phyloP scores from a whole-genome alignment of 495 filamentous ascomycete species.

The Xylaria scruposa region DNA sequence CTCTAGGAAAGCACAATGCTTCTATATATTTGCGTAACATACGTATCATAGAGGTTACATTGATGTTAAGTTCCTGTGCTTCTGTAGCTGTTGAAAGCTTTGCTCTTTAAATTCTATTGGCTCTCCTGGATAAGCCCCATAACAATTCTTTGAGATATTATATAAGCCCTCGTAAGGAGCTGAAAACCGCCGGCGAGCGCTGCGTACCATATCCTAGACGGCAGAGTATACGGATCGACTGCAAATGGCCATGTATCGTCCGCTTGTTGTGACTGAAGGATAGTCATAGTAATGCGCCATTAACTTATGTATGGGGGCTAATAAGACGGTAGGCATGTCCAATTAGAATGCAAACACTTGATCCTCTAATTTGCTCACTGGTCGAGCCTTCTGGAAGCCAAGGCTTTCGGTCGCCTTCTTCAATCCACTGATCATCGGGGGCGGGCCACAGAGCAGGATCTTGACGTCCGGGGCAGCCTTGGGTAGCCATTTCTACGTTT shows the following conservation, averaged over 20 bases:
- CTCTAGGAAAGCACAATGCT: too few species aligned
- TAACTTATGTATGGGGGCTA: background rate
- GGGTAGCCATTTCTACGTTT: constrained; percentile 69
- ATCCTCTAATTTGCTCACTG: constrained; percentile 96
- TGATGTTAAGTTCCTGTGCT: background rate
- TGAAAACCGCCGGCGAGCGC: background rate
- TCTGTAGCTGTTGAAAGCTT: background rate
- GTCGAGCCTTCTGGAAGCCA: constrained; percentile 87
- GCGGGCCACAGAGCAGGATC: constrained; percentile 94
- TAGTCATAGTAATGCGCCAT: background rate
- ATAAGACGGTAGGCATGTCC: background rate
- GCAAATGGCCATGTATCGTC: background rate
- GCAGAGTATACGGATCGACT: background rate
- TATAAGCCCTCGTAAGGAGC: background rate
- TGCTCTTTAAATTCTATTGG: background rate
- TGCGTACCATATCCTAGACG: background rate
- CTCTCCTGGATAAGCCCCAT: background rate
- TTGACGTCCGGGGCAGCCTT: constrained; percentile 87
- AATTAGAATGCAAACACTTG: constrained; percentile 96
- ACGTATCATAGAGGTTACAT: background rate
- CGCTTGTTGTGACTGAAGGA: background rate
- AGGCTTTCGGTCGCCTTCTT: constrained; percentile 93
- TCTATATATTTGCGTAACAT: constrained; percentile 1
- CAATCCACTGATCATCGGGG: constrained; percentile 95
- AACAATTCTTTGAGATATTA: background rate